Evolutionary conservation across 495 filamentous ascomycete genomes (phyloP).

Genomic region (Cairneyella variabilis): DNA sequence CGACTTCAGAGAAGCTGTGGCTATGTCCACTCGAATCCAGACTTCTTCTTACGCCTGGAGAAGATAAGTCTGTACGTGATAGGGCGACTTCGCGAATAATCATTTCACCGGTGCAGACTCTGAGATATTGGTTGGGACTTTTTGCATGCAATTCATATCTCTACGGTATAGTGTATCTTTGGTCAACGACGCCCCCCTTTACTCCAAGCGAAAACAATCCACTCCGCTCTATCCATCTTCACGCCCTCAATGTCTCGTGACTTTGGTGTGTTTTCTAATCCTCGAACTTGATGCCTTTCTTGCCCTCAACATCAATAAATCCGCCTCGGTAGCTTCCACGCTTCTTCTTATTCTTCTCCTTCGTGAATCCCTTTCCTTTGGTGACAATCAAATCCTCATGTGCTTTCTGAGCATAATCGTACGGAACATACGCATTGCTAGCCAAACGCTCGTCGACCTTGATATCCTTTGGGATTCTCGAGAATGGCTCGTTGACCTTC

Average conservation of each 20-base stretch:
- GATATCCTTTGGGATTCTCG: slow-evolving; percentile 55
- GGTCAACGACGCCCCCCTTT: background rate
- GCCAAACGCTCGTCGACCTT: slow-evolving; percentile 54
- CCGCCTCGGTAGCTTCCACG: slow-evolving; percentile 84
- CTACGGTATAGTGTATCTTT: slow-evolving; percentile 2
- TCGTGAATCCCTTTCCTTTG: slow-evolving; percentile 95
- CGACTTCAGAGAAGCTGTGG: too few species aligned
- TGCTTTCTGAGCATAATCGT: slow-evolving; percentile 86
- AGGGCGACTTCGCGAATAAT: too few species aligned
- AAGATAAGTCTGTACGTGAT: too few species aligned
- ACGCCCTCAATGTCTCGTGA: too few species aligned
- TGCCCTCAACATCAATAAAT: slow-evolving; percentile 67
- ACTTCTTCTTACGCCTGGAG: too few species aligned
- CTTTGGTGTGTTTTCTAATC: too few species aligned
- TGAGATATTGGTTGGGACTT: too few species aligned
- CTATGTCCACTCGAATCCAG: too few species aligned
- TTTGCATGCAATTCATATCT: background rate
- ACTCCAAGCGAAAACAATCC: background rate
- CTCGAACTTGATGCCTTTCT: slow-evolving; percentile 83
- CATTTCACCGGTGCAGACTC: too few species aligned
- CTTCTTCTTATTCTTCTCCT: slow-evolving; percentile 99
- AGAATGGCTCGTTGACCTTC: slow-evolving; percentile 58
- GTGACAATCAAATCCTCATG: slow-evolving; percentile 84
- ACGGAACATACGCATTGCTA: slow-evolving; percentile 72
- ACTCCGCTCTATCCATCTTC: background rate